phyloP scores from a whole-genome alignment of 2,329 filamentous ascomycete genomes.

The Trichoderma cornu-damae region DNA sequence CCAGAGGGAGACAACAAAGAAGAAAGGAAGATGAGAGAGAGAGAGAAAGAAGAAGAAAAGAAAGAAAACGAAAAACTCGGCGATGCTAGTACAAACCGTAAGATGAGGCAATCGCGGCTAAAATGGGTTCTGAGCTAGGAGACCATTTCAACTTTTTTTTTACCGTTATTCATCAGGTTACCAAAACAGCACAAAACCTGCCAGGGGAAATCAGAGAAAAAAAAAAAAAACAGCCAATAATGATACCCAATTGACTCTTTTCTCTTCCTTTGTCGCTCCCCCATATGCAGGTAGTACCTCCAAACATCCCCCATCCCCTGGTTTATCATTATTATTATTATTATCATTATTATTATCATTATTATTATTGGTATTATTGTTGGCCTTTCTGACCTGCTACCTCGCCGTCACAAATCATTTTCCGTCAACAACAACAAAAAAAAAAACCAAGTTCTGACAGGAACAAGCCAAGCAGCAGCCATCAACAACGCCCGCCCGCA shows the following conservation, averaged over 20 bases:
- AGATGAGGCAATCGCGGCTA: conserved; percentile 12
- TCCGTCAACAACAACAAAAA: too few species aligned
- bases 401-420: background rate
- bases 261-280: background rate
- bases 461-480: background rate
- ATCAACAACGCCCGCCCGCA: background rate
- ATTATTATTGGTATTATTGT: too few species aligned
- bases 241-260: conserved; percentile 8
- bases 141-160: too few species aligned
- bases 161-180: too few species aligned
- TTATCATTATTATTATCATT: too few species aligned
- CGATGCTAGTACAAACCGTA: background rate
- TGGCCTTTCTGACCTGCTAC: conserved; percentile 6
- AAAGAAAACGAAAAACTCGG: background rate
- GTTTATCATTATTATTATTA: too few species aligned
- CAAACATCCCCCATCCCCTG: background rate
- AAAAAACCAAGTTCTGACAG: background rate
- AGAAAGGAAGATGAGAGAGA: too few species aligned
- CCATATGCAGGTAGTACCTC: conserved; percentile 6
- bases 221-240: too few species aligned
- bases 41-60: too few species aligned
- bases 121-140: background rate
- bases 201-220: background rate
- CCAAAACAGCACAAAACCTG: background rate
- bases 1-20: background rate